Conservation (phyloP, 345 rosid genomes). For the Boechera divaricarpa region DNA sequence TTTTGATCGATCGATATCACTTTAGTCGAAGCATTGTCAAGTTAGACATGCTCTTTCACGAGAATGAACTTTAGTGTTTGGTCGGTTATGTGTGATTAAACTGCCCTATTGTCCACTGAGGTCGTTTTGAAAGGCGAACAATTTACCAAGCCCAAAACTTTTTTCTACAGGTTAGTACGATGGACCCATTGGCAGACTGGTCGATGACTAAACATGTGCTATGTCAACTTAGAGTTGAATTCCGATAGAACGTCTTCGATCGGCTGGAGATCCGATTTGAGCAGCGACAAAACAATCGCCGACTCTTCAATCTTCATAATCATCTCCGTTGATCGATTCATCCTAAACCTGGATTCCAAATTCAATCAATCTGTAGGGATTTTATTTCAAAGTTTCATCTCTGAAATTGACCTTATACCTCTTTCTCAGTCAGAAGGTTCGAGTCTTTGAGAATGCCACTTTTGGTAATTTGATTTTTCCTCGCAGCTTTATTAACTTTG, state of each 20-base stretch:
- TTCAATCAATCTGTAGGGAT: background rate
- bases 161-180: no score
- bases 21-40: no score
- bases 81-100: no score
- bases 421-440: constrained; percentile 28
- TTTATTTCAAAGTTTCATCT: constrained; percentile 11
- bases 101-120: no score
- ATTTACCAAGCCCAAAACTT: no score
- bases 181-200: no score
- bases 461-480: background rate
- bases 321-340: constrained; percentile 36
- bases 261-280: constrained; percentile 61
- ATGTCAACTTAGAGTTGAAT: constrained; percentile 61
- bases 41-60: no score
- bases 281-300: constrained; percentile 48
- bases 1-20: no score
- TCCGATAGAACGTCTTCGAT: constrained; percentile 62
- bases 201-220: no score
- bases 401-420: constrained; percentile 14
- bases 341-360: constrained; percentile 37
- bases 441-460: background rate
- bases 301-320: constrained; percentile 64
- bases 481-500: background rate
- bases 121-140: no score
- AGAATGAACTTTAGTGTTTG: no score